phyloP scores from a whole-genome alignment of 495 filamentous ascomycete species.

The Neurospora sp. region DNA sequence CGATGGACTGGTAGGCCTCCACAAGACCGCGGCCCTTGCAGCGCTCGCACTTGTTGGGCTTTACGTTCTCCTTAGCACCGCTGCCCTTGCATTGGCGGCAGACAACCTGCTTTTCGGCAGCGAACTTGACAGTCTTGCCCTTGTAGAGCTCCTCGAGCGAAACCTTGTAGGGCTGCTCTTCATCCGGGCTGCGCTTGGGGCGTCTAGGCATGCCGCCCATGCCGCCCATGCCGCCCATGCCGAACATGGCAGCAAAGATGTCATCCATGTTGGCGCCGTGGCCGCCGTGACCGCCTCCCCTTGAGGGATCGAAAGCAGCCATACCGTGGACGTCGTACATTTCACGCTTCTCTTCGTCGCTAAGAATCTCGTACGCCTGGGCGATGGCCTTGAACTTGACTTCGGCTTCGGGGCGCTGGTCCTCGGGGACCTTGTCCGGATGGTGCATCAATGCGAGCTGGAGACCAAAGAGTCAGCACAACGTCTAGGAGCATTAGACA shows the following conservation, averaged over 20 bases:
- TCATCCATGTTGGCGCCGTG: constrained; percentile 78
- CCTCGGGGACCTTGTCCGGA: constrained; percentile 91
- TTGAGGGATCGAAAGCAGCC: constrained; percentile 71
- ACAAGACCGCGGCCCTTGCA: constrained; percentile 70
- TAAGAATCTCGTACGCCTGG: constrained; percentile 94
- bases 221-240: constrained; percentile 51
- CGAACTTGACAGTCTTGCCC: constrained; percentile 94
- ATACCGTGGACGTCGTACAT: constrained; percentile 92
- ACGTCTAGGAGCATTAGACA: neutral
- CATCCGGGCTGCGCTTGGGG: constrained; percentile 65
- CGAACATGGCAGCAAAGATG: constrained; percentile 89
- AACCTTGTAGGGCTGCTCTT: constrained; percentile 84
- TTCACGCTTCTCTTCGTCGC: constrained; percentile 86
- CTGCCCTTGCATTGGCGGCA: constrained; percentile 79
- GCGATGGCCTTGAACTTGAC: constrained; percentile 83
- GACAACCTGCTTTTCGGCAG: constrained; percentile 83
- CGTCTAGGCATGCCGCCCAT: constrained; percentile 42
- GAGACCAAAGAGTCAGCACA: constrained; percentile 12
- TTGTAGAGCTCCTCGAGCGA: constrained; percentile 92
- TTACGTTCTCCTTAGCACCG: constrained; percentile 87
- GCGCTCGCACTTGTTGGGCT: constrained; percentile 70
- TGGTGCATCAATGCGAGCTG: constrained; percentile 83
- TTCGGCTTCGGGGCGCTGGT: constrained; percentile 73
- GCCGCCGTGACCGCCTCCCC: constrained; percentile 52
- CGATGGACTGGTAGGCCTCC: constrained; percentile 64